phyloP scores from a whole-genome alignment of 805 yeast species.

The Brettanomyces naardenensis region DNA sequence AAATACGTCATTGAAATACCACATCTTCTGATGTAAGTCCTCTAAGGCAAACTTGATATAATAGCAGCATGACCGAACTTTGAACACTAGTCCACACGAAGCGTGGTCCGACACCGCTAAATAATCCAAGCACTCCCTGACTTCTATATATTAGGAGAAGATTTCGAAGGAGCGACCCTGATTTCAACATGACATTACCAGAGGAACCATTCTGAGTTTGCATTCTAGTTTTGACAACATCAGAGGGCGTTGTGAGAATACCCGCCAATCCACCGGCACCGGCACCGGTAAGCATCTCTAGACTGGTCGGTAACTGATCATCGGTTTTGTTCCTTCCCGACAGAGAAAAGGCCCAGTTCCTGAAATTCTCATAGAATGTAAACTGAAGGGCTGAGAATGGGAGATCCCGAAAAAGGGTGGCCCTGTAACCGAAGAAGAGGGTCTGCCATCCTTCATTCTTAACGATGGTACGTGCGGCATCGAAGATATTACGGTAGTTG shows the following conservation, averaged over 20 bases:
- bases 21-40: slow-evolving; percentile 28
- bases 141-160: slow-evolving; percentile 48
- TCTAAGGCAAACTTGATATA: slow-evolving; percentile 74
- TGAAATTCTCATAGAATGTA: slow-evolving; percentile 85
- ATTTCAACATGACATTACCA: slow-evolving; percentile 16
- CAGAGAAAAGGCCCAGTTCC: slow-evolving; percentile 46
- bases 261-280: slow-evolving; percentile 95
- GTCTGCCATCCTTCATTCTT: slow-evolving; percentile 67
- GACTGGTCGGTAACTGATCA: slow-evolving; percentile 36
- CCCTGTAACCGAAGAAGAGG: slow-evolving; percentile 85
- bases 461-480: slow-evolving; percentile 63
- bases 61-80: slow-evolving; percentile 84
- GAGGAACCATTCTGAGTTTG: slow-evolving; percentile 63
- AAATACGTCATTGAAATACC: too few species aligned
- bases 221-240: slow-evolving; percentile 84
- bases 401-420: slow-evolving; percentile 83
- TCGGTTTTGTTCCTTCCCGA: slow-evolving; percentile 23
- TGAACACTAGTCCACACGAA: slow-evolving; percentile 95
- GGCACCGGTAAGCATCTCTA: slow-evolving; percentile 85
- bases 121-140: slow-evolving; percentile 76
- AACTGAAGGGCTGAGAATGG: slow-evolving; percentile 96
- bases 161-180: slow-evolving; percentile 44
- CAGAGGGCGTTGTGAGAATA: slow-evolving; percentile 79
- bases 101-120: slow-evolving; percentile 95
- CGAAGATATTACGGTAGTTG: slow-evolving; percentile 66